Evolutionary conservation across 1,284 basidiomycete species (phyloP), one percentile per base, ranked within the genome.

Genomic region (Tausonia pullulans): DNA sequence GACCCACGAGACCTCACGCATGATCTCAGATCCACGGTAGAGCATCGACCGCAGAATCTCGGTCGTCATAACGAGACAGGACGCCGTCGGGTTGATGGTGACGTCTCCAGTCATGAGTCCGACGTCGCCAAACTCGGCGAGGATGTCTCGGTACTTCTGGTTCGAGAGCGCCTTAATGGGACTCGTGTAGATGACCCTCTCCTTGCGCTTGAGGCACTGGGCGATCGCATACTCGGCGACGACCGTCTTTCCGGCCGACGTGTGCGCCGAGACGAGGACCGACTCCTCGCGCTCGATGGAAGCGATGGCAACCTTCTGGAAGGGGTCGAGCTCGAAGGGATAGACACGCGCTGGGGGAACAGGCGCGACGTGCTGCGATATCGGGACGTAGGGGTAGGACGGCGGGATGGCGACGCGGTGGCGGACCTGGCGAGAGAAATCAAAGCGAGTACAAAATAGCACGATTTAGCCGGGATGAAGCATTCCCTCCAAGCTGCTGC

Each of bases 1-100:
- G 68, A 98, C 95, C 96, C 96, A 99, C 0, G 94, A 95, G 13
- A 99, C 95, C 80, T 99, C 96, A 68, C 96, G 89, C 90, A 98
- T 97, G 71, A 99, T 88, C 78, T 99, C 96, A 14, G 93, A 97
- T 53, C 96, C 96, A 64, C 96, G 86, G 74, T 99, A 99, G 48
- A 99, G 80, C 95, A 99, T 99, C 1, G 94, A 98, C 11, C 96
- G 86, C 64, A 99, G 77, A 87, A 99, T 98, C 90, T 99, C 96
- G 2, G 96, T 99, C 0, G 96, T 98, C 96, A 99, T 98, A 61
- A 99, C 95, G 58, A 99, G 78, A 79, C 96, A 98, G 57, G 90
- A 91, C 6, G 96, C 95, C 3, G 87, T 87, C 2, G 95, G 95
- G 74, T 98, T 98, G 75, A 98, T 98, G 0, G 96, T 98, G n/a